Percentiles rank a stretch among this genome's conserved stretches.
Conservation (phyloP, 2,329 filamentous ascomycete genomes). For the Xylaria sp. region DNA sequence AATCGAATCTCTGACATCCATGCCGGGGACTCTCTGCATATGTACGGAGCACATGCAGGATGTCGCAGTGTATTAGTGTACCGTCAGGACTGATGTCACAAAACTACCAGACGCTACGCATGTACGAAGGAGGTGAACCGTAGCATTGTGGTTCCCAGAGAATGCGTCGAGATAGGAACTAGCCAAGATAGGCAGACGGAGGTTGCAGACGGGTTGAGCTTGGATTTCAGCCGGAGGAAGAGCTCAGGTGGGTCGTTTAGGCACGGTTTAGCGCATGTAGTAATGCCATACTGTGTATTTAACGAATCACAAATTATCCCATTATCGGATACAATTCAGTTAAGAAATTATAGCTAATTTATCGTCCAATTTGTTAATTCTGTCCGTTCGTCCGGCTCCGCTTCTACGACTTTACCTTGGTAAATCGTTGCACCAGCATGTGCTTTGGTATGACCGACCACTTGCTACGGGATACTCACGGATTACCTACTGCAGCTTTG, state of each 20-base stretch:
- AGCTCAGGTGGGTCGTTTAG: too few species aligned
- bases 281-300: neutral
- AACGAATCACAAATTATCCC: neutral
- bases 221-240: neutral
- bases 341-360: neutral
- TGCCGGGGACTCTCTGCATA: neutral
- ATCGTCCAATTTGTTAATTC: too few species aligned
- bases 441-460: neutral
- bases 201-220: neutral
- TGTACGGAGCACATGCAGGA: neutral
- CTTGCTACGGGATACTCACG: too few species aligned
- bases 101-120: neutral
- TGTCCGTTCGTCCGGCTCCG: neutral
- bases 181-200: neutral
- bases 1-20: neutral
- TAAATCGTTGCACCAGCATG: neutral
- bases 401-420: neutral
- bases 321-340: neutral
- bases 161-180: too few species aligned
- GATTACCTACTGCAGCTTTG: too few species aligned
- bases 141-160: neutral
- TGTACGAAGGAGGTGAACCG: neutral
- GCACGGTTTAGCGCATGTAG: neutral
- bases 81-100: neutral
- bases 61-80: neutral